Conservation (phyloP, 306 rosid genomes). For the Dalbergia cultrata region DNA sequence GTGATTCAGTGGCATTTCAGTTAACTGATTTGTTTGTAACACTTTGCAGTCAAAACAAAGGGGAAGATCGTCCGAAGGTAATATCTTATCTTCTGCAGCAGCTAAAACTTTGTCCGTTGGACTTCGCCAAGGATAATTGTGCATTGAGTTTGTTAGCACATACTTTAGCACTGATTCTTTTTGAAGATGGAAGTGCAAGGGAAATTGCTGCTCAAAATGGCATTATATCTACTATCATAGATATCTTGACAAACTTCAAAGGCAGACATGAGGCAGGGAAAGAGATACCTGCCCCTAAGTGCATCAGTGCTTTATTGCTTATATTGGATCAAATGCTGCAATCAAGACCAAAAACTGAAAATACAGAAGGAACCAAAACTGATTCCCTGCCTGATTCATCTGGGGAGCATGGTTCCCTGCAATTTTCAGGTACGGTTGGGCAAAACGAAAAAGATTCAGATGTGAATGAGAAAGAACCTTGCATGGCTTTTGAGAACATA, state of each 20-base stretch:
- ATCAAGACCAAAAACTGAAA: conserved; percentile 74
- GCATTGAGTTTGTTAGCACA: conserved; percentile 84
- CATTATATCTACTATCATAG: conserved; percentile 65
- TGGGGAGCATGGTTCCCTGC: conserved; percentile 65
- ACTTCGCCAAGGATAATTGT: conserved; percentile 76
- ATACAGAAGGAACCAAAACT: conserved; percentile 65
- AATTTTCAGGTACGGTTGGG: conserved; percentile 52
- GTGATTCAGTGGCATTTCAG: conserved; percentile 89
- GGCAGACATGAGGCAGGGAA: conserved; percentile 71
- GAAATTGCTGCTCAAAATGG: conserved; percentile 90
- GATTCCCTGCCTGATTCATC: conserved; percentile 64
- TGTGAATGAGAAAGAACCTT: conserved; percentile 61
- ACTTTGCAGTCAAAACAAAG: conserved; percentile 88
- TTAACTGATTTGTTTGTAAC: conserved; percentile 93
- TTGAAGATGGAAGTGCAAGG: conserved; percentile 87
- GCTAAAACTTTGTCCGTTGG: conserved; percentile 84
- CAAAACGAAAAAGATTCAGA: conserved; percentile 56
- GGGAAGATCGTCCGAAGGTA: conserved; percentile 89
- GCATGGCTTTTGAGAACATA: conserved; percentile 65
- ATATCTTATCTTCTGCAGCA: conserved; percentile 92
- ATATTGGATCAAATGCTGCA: conserved; percentile 95
- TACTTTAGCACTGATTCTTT: conserved; percentile 83
- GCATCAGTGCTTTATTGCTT: conserved; percentile 87
- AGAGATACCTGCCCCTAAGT: conserved; percentile 73
- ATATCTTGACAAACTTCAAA: conserved; percentile 78